Percentiles rank a stretch among this genome's conserved stretches.
phyloP scores from a whole-genome alignment of 2,329 filamentous ascomycete species.

The Xylaria sp. region DNA sequence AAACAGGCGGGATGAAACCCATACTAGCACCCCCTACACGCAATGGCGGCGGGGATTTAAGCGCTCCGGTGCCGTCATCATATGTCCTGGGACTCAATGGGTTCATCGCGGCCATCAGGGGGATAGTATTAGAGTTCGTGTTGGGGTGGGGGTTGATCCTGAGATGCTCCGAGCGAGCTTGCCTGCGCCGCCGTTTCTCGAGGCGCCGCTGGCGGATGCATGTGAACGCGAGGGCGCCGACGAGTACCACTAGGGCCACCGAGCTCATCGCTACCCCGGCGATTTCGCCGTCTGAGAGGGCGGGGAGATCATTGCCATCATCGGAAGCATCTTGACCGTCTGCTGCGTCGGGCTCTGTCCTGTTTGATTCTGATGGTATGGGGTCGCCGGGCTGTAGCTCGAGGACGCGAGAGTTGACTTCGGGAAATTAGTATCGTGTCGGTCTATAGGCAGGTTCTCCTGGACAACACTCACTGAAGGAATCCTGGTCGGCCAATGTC shows the following conservation, averaged over 20 bases:
- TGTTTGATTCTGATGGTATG: background rate
- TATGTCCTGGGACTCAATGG: no score
- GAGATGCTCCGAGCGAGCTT: no score
- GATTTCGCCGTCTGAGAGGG: conserved; percentile 56
- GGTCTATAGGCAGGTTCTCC: background rate
- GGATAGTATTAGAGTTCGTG: background rate
- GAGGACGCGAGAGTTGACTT: background rate
- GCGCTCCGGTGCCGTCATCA: no score
- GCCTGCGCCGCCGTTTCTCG: background rate
- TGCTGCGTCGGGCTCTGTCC: background rate
- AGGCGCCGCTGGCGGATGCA: conserved; percentile 43
- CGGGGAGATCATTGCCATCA: conserved; percentile 10
- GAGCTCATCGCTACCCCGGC: conserved; percentile 64
- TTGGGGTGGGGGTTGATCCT: no score
- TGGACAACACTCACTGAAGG: background rate
- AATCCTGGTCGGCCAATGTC: conserved; percentile 4
- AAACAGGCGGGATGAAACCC: background rate
- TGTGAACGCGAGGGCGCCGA: conserved; percentile 54
- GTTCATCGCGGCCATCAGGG: background rate
- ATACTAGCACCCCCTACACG: no score
- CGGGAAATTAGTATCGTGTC: no score
- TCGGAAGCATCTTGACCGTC: background rate
- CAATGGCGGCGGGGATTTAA: no score
- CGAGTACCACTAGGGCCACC: conserved; percentile 51
- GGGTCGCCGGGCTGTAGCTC: conserved; percentile 1